phyloP scores from a whole-genome alignment of 2,329 filamentous ascomycete genomes.

The Dendrostoma leiphaemia region DNA sequence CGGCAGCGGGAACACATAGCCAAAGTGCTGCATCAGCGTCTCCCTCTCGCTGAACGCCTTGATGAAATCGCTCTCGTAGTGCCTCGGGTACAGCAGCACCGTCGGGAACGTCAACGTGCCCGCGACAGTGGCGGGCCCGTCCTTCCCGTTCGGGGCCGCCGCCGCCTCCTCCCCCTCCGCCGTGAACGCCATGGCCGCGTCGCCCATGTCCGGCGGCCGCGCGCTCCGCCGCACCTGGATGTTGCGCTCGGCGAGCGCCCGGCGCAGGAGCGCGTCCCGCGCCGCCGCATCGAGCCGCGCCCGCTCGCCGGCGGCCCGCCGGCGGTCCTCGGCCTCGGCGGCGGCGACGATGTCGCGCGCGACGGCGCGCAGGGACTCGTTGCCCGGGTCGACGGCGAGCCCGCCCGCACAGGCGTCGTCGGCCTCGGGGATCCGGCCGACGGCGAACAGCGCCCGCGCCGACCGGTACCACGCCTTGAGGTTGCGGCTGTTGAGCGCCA shows the following conservation, averaged over 20 bases:
- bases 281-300: conserved; percentile 53
- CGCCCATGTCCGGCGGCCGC: conserved; percentile 82
- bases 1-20: conserved; percentile 81
- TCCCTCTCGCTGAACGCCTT: conserved; percentile 82
- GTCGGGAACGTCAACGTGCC: conserved; percentile 74
- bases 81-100: conserved; percentile 80
- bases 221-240: conserved; percentile 67
- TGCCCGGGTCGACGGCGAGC: conserved; percentile 67
- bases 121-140: too few species aligned
- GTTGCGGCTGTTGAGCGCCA: conserved; percentile 77
- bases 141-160: too few species aligned
- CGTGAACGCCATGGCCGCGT: conserved; percentile 68
- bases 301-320: conserved; percentile 35
- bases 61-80: conserved; percentile 84
- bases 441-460: conserved; percentile 70
- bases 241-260: conserved; percentile 66
- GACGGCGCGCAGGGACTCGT: conserved; percentile 63
- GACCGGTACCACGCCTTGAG: conserved; percentile 91
- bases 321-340: conserved; percentile 39
- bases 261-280: conserved; percentile 60
- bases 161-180: conserved; percentile 64
- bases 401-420: conserved; percentile 75
- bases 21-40: conserved; percentile 71
- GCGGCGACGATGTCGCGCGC: conserved; percentile 62
- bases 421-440: conserved; percentile 78